Percentiles rank a stretch among this genome's conserved stretches.
These are phyloP conservation scores for Wickerhamiella vanderwaltii DNA, from an alignment of 805 yeast genomes.

Conservation along the genomic window DNA sequence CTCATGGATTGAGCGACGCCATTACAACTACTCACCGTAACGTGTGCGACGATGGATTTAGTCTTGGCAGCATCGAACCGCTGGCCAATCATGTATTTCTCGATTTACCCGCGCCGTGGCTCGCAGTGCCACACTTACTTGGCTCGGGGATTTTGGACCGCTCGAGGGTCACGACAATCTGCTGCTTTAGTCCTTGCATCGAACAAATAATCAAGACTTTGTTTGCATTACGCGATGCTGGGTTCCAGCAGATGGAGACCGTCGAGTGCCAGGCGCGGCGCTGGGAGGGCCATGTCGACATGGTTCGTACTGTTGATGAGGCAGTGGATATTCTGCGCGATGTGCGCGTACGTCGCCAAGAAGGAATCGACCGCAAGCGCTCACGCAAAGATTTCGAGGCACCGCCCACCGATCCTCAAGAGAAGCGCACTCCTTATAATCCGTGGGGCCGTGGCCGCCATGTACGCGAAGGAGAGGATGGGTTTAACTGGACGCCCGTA, in stretches of 20 bases:
- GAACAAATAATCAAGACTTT: conserved; percentile 91
- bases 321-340: conserved; percentile 70
- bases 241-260: conserved; percentile 84
- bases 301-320: conserved; percentile 72
- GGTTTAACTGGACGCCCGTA: conserved; percentile 72
- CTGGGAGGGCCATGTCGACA: conserved; percentile 82
- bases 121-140: conserved; percentile 65
- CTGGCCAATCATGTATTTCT: conserved; percentile 66
- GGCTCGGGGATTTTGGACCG: conserved; percentile 41
- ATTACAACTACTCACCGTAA: conserved; percentile 78
- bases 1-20: conserved; percentile 50
- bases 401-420: conserved; percentile 13
- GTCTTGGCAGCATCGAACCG: conserved; percentile 23
- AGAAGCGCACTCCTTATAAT: conserved; percentile 36
- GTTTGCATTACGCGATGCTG: conserved; percentile 54
- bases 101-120: conserved; percentile 96
- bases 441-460: conserved; percentile 89
- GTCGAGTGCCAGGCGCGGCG: conserved; percentile 76
- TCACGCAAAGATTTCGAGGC: conserved; percentile 22
- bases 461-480: conserved; percentile 75
- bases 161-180: conserved; percentile 49
- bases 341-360: conserved; percentile 60
- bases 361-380: conserved; percentile 26
- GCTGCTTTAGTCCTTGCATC: conserved; percentile 96
- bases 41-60: conserved; percentile 80